phyloP scores from a whole-genome alignment of 2,329 filamentous ascomycete genomes.

The Lachnellula subtilissima region DNA sequence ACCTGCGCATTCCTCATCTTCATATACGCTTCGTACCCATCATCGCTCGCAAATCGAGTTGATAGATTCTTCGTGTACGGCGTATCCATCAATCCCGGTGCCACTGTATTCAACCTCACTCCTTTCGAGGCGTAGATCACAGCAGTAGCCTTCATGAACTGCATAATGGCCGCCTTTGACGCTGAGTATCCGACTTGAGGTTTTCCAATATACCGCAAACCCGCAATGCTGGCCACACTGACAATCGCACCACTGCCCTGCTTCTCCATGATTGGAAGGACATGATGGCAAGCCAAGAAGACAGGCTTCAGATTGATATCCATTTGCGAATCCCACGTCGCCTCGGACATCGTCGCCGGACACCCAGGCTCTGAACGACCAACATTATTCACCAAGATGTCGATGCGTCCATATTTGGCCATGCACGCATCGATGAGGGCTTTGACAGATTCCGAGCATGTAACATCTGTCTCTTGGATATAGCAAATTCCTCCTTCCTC shows the following conservation, averaged over 20 bases:
- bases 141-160: slow-evolving; percentile 46
- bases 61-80: slow-evolving; percentile 44
- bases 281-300: slow-evolving; percentile 48
- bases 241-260: slow-evolving; percentile 40
- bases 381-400: slow-evolving; percentile 58
- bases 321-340: slow-evolving; percentile 48
- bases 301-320: slow-evolving; percentile 53
- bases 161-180: slow-evolving; percentile 46
- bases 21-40: slow-evolving; percentile 43
- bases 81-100: slow-evolving; percentile 53
- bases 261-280: slow-evolving; percentile 50
- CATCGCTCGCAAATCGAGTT: slow-evolving; percentile 40
- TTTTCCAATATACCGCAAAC: slow-evolving; percentile 46
- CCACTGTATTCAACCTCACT: slow-evolving; percentile 49
- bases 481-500: slow-evolving; percentile 33
- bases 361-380: slow-evolving; percentile 50
- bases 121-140: slow-evolving; percentile 45
- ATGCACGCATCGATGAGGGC: slow-evolving; percentile 48
- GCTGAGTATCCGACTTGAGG: slow-evolving; percentile 51
- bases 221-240: slow-evolving; percentile 47
- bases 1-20: slow-evolving; percentile 50
- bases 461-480: slow-evolving; percentile 40
- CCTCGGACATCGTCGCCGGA: slow-evolving; percentile 44
- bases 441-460: slow-evolving; percentile 47
- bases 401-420: slow-evolving; percentile 49